Evolutionary conservation across 2,329 filamentous ascomycete species (phyloP).

Genomic region (Fusarium metavorans): DNA sequence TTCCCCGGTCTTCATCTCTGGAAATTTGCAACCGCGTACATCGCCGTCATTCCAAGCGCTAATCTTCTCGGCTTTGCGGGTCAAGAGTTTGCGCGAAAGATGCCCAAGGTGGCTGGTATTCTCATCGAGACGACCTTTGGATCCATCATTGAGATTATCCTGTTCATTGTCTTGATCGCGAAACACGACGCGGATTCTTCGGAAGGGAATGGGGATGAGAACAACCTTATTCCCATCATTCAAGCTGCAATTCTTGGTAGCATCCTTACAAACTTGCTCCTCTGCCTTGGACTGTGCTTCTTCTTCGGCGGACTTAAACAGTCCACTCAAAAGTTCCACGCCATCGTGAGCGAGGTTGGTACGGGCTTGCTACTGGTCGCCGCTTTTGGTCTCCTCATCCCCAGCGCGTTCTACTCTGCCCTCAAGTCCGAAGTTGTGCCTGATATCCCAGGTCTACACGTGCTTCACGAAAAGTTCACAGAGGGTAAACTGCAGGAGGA

Average conservation of each 20-base stretch:
- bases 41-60: conserved; percentile 62
- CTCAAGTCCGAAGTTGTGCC: conserved; percentile 46
- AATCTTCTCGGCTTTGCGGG: conserved; percentile 61
- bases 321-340: conserved; percentile 71
- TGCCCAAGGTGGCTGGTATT: conserved; percentile 71
- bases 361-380: conserved; percentile 75
- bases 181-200: conserved; percentile 41
- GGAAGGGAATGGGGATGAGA: conserved; percentile 45
- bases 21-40: conserved; percentile 61
- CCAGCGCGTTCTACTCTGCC: conserved; percentile 52
- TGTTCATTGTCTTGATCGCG: conserved; percentile 73
- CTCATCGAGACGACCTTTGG: conserved; percentile 66
- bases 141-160: conserved; percentile 75
- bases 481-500: conserved; percentile 56
- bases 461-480: conserved; percentile 46
- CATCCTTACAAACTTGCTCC: conserved; percentile 74
- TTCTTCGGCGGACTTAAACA: conserved; percentile 72
- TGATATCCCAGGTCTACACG: conserved; percentile 34
- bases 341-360: conserved; percentile 76
- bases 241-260: conserved; percentile 77
- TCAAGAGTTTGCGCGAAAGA: conserved; percentile 72
- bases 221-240: conserved; percentile 68
- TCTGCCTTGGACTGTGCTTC: conserved; percentile 77
- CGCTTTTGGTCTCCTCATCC: conserved; percentile 51
- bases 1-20: conserved; percentile 51